Evolutionary conservation across 2,329 filamentous ascomycete genomes (phyloP).

Genomic region (Pseudogymnoascus sp.): DNA sequence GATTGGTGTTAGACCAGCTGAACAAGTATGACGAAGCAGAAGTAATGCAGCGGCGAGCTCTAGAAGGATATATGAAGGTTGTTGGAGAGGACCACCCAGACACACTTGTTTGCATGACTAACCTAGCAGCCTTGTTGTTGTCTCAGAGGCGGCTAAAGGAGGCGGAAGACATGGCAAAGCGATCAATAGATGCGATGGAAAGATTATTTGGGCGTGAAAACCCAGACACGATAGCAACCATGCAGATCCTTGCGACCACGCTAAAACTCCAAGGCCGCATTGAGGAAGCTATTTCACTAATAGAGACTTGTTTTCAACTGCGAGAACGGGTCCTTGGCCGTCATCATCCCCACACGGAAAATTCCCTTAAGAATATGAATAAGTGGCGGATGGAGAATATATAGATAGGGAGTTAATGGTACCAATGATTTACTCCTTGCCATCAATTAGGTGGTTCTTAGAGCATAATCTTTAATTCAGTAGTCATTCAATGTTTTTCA

Average conservation of each 20-base stretch:
- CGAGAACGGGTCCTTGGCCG: neutral
- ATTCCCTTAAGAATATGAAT: neutral
- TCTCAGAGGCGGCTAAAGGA: neutral
- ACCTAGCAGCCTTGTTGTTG: neutral
- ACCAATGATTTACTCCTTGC: neutral
- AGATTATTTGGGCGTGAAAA: constrained; percentile 14
- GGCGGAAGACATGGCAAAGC: neutral
- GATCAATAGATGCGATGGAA: constrained; percentile 15
- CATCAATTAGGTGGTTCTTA: neutral
- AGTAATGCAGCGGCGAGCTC: constrained; percentile 12
- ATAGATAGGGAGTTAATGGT: constrained; percentile 11
- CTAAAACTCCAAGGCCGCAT: neutral
- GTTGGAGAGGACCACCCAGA: constrained; percentile 18
- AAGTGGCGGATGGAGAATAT: neutral
- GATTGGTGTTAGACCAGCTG: too few relatives aligned
- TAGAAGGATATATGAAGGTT: constrained; percentile 14
- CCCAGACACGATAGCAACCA: neutral
- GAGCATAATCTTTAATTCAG: neutral
- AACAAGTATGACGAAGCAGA: neutral
- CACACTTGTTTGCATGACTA: constrained; percentile 17
- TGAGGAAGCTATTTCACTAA: neutral
- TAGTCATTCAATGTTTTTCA: neutral
- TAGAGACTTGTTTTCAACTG: neutral
- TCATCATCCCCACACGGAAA: neutral
- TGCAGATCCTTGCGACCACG: neutral